Percentiles rank a stretch among this genome's conserved stretches.
Conservation (phyloP, 805 yeast species). For the Alloascoidea hylecoeti region DNA sequence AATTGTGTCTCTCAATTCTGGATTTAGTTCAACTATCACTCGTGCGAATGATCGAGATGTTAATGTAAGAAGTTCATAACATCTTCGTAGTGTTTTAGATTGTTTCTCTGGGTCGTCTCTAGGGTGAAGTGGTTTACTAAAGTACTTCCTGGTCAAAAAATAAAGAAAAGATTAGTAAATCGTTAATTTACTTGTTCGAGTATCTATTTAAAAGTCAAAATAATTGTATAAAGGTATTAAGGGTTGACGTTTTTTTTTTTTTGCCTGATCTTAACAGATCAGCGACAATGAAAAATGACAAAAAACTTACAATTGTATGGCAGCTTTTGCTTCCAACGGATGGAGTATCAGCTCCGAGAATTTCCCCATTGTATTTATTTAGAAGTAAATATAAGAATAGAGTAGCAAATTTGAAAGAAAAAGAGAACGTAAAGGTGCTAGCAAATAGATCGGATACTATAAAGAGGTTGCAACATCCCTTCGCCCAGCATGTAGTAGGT, state of each 20-base stretch:
- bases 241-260: background rate
- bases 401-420: too few relatives aligned
- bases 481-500: too few relatives aligned
- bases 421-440: too few relatives aligned
- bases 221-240: slow-evolving; percentile 2
- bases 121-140: slow-evolving; percentile 41
- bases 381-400: too few relatives aligned
- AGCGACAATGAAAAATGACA: background rate
- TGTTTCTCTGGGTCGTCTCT: slow-evolving; percentile 26
- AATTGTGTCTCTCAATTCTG: slow-evolving; percentile 70
- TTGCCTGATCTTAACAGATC: background rate
- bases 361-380: slow-evolving; percentile 66
- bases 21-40: slow-evolving; percentile 82
- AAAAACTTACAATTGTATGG: slow-evolving; percentile 36
- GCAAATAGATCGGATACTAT: too few relatives aligned
- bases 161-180: background rate
- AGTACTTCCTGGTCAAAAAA: slow-evolving; percentile 20
- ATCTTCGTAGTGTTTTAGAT: slow-evolving; percentile 34
- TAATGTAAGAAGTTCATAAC: slow-evolving; percentile 48
- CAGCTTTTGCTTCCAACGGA: slow-evolving; percentile 63
- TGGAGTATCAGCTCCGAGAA: slow-evolving; percentile 42
- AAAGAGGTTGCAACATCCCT: too few relatives aligned
- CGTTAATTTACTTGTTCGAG: slow-evolving; percentile 1
- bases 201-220: background rate
- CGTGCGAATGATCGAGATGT: slow-evolving; percentile 93